Base-by-base conservation (phyloP, 768 basidiomycete species). In the Agrocybe pediades region DNA sequence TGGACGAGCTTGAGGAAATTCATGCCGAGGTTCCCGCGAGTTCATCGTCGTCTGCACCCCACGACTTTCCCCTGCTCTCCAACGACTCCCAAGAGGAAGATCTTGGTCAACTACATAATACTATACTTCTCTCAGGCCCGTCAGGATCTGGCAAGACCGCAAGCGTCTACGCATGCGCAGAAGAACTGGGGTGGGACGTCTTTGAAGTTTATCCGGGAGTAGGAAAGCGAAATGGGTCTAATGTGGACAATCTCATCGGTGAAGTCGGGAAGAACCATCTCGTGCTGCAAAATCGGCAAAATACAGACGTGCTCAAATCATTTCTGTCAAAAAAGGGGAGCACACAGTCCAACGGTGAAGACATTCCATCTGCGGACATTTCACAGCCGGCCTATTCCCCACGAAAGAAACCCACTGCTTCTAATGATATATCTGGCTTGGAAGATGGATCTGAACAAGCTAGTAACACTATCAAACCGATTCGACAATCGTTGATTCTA, bases 201-300 rank as follows among this genome's bases (percentile, higher is more conserved):
- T 97, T 98, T 64, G 97, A 99, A 68, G 94, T 98, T 11, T 90
- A 95, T 71, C 92, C 97, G 21, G 97, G 97, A 2, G 86, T 95
- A 47, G 95, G 95, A n/a, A 90, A 83, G 63, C 83, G 97, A 29
- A 90, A 84, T 55, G 91, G 90, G 6, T 76, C 84, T 21, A 90
- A 84, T 61, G 73, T 99, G 59, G 85, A 88, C 52, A 78, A 80
- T 53, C 78, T 95, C 57, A 83, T 98, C 43, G 97, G 97, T 13
- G 93, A 96, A 55, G 93, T 95, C 2, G 93, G 94, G 17, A 92
- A 84, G 73, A 98, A 97, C 65, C 97, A 99, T 68, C 79, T 88
- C 54, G 86, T 95, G 41, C 59, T 68, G 23, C 64, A 65, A 47
- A 68, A 57, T 46, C 65, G 65, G 27, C 55, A 61, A 17, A 46